Conservation (phyloP, 805 yeast genomes). For the Hanseniaspora taiwanica region DNA sequence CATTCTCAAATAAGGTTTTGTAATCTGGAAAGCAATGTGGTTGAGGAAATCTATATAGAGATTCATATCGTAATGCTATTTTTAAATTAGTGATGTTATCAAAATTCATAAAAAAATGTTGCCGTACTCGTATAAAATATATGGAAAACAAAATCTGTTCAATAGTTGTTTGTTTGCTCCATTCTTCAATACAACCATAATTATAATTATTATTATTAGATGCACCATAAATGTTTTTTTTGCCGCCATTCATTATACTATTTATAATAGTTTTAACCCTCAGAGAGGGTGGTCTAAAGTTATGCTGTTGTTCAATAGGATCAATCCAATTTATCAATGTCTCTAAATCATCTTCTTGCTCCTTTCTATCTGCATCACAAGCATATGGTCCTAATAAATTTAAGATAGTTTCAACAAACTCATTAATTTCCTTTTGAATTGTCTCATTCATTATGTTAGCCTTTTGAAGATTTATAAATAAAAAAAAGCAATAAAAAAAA, state of each 20-base stretch:
- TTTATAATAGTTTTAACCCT: constrained; percentile 10
- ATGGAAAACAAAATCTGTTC: constrained; percentile 5
- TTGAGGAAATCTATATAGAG: constrained; percentile 15
- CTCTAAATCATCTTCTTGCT: constrained; percentile 14
- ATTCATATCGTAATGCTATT: constrained; percentile 14
- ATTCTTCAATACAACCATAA: too few species aligned
- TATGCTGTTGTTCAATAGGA: constrained; percentile 16
- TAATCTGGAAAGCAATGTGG: constrained; percentile 9
- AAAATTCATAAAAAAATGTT: constrained; percentile 13
- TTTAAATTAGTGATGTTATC: constrained; percentile 10
- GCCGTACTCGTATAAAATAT: constrained; percentile 9
- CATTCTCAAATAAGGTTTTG: constrained; percentile 10
- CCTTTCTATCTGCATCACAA: constrained; percentile 4
- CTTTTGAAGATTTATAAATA: neutral
- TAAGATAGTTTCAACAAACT: constrained; percentile 3
- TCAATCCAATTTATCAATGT: constrained; percentile 15
- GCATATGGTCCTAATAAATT: constrained; percentile 5
- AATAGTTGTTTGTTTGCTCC: too few species aligned
- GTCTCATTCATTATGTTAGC: constrained; percentile 1
- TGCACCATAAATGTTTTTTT: too few species aligned
- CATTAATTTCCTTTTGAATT: constrained; percentile 1
- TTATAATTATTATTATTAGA: too few species aligned
- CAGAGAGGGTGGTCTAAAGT: constrained; percentile 17
- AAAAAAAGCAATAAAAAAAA: neutral
- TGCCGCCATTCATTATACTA: constrained; percentile 1